A percentile compares a stretch with the other conserved stretches of the same genome.
phyloP scores from a whole-genome alignment of 257 asterid species.

The Jacaranda copaia region DNA sequence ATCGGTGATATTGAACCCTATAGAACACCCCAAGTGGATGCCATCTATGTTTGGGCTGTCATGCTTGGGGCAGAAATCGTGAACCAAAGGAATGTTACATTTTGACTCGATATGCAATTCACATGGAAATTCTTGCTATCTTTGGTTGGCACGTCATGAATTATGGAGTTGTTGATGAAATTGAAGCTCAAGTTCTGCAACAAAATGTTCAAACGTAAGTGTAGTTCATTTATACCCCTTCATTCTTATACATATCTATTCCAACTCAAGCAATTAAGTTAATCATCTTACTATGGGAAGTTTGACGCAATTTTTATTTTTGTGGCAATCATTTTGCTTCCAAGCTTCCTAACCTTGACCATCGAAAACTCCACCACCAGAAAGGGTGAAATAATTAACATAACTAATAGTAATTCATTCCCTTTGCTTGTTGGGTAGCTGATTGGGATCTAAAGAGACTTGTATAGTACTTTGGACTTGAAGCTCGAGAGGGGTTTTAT shows the following conservation, averaged over 20 bases:
- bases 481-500: conserved; percentile 43
- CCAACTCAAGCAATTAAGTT: too few species aligned
- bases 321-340: conserved; percentile 55
- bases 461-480: conserved; percentile 40
- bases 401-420: conserved; percentile 56
- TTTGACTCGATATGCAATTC: conserved; percentile 42
- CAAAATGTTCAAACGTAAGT: not conserved
- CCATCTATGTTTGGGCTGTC: conserved; percentile 59
- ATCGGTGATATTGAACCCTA: not conserved
- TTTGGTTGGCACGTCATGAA: conserved; percentile 45
- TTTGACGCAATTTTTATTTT: conserved; percentile 34
- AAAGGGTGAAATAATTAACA: conserved; percentile 46
- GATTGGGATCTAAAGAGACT: conserved; percentile 16
- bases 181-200: conserved; percentile 53
- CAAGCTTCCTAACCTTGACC: conserved; percentile 58
- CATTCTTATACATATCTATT: too few species aligned
- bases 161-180: conserved; percentile 43
- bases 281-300: conserved; percentile 43
- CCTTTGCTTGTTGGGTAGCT: conserved; percentile 22
- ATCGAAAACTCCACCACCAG: conserved; percentile 51
- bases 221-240: too few species aligned
- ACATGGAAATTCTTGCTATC: conserved; percentile 56
- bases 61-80: conserved; percentile 39
- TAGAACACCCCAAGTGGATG: conserved; percentile 43
- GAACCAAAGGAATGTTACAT: conserved; percentile 41